Evolutionary conservation across 1,139 yeast genomes (phyloP).

Genomic region (Suhomyces maxii): DNA sequence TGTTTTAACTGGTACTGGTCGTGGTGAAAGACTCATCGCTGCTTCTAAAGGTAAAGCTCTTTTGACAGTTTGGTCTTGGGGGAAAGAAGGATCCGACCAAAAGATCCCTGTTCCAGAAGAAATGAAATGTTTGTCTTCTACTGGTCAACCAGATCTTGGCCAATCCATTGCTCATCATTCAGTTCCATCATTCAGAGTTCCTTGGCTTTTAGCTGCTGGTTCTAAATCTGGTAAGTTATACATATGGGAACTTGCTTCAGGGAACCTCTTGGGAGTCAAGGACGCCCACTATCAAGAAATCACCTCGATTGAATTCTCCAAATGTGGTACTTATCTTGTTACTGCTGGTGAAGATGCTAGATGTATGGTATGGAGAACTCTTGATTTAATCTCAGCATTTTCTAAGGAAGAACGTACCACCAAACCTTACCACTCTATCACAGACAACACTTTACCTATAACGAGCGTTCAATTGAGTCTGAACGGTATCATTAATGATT

Average conservation of each 20-base stretch:
- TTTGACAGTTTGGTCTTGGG: slow-evolving; percentile 70
- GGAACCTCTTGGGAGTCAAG: slow-evolving; percentile 66
- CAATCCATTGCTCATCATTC: slow-evolving; percentile 4
- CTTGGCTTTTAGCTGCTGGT: slow-evolving; percentile 76
- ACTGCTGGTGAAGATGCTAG: slow-evolving; percentile 85
- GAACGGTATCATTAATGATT: slow-evolving; percentile 53
- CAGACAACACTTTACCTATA: slow-evolving; percentile 77
- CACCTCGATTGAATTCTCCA: slow-evolving; percentile 55
- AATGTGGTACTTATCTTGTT: slow-evolving; percentile 67
- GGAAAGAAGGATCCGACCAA: slow-evolving; percentile 82
- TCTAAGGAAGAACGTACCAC: slow-evolving; percentile 19
- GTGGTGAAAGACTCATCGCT: slow-evolving; percentile 52
- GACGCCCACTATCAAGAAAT: slow-evolving; percentile 86
- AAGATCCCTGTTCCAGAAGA: slow-evolving; percentile 84
- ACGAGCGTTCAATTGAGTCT: slow-evolving; percentile 58
- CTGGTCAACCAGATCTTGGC: slow-evolving; percentile 34
- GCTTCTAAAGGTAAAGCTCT: slow-evolving; percentile 72
- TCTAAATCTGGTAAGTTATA: slow-evolving; percentile 71
- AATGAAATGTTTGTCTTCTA: slow-evolving; percentile 55
- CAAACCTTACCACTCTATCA: slow-evolving; percentile 53
- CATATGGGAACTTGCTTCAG: slow-evolving; percentile 85
- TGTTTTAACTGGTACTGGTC: slow-evolving; percentile 41
- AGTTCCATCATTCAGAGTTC: slow-evolving; percentile 44
- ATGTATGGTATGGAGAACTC: slow-evolving; percentile 69
- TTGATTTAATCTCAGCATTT: slow-evolving; percentile 53